Base-by-base conservation (phyloP, 2,329 filamentous ascomycete species). In the Fusarium poae region DNA sequence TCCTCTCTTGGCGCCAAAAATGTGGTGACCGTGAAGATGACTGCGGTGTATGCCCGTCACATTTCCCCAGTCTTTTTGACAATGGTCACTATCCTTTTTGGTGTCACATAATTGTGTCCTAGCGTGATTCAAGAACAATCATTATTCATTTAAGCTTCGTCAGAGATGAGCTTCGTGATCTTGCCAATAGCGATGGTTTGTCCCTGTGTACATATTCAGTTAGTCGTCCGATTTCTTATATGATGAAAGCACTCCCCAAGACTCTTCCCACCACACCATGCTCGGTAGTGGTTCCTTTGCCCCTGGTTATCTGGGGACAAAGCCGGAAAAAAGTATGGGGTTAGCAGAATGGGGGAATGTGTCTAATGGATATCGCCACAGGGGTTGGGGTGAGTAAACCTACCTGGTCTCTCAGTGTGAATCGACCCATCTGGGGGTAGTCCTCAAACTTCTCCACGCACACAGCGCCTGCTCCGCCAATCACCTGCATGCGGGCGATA, bases 161-260 rank as follows among this genome's bases (percentile, higher is more conserved):
- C 79, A 10, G 77, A 82, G 74, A 89, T 85, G 68, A 99, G 87
- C 86, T 94, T 97, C 63, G 93, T 97, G 79, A 99, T 97, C 88
- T 99, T 99, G 77, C 96, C 96, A 83, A 99, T 99, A 58, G 96
- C 96, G 83, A 99, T 97, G 0, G 96, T 99, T 92, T 98, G 95
- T 75, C 96, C 96, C 90, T 98, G 77, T 56, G 77, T 52, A 68
- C 25, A 57, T 23, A 34, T 39, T 74, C 52, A 77, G 70, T 77
- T 76, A 77, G 75, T 65, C 27, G 68, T 42, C 45, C 63, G 46
- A 53, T 57, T 62, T 72, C 35, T 48, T 46, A 21, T 16, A 45
- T 48, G 40, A 64, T 44, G 46, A 64, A 56, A 54, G 57, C 45
- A 61, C 42, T 56, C 48, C 48, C 57, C 37, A 29, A 57, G 35